Evolutionary conservation across 2,329 filamentous ascomycete genomes (phyloP), one percentile per base, ranked within the genome.

Genomic region (Arachnomyces sp.): DNA sequence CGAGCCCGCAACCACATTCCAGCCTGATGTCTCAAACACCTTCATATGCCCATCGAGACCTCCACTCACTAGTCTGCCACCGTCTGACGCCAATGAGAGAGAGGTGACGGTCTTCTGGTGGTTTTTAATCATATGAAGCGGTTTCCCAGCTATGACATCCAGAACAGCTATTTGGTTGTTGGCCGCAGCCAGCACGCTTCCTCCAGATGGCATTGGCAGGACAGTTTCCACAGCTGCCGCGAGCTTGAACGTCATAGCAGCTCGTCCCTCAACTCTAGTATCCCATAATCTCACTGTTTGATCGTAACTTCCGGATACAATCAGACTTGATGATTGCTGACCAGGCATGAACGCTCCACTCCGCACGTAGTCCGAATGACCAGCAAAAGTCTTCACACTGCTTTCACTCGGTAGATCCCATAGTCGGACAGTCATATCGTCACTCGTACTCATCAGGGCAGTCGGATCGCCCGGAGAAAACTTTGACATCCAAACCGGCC

Each of bases 71-170:
- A 98, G 73, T 37, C 92, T 79, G 37, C 79, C 79, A 34, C 84
- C 85, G 50, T 84, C 78, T 33, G 86, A 89, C 6, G 88, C 89
- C 28, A 93, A 70, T 38, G 82, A 81, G 40, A 98, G 73, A 6
- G 84, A 81, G 0, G 92, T 96, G 44, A 98, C 89, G 1, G 92
- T 94, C 77, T 96, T 98, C 59, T 98, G 92, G 64, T 98, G 92
- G 60, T 93, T 96, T 52, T 81, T 82, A 47, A 98, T 81, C 57
- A 94, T 72, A 52, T 88, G 82, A 43, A 94, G 70, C 3, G 90
- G 88, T 56, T 86, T 87, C 17, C 85, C 92, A 36, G 89, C 90
- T 12, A 96, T 83, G 33, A 98, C 76, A 60, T 98, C 92, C 46
- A 98, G 74, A 8, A 98, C 87, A 4, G 84, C 88, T 54, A 98